phyloP scores from a whole-genome alignment of 176 grass and related monocot species.

The Coix lacrymajobi region DNA sequence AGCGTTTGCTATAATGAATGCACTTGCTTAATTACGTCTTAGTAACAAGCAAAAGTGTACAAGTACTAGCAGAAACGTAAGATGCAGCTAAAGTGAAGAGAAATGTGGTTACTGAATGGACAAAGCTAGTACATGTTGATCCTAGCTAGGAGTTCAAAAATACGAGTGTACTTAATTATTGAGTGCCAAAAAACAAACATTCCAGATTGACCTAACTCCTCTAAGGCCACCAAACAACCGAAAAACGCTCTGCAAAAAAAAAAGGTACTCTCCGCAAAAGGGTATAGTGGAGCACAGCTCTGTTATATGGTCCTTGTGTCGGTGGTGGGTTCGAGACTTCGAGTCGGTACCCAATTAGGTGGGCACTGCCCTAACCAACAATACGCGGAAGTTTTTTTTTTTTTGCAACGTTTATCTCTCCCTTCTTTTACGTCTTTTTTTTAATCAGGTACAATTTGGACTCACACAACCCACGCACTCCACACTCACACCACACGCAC shows the following conservation, averaged over 20 bases:
- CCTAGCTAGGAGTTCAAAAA: neutral
- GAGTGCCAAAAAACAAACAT: neutral
- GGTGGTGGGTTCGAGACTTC: too few species aligned
- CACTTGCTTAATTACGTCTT: neutral
- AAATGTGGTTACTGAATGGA: neutral
- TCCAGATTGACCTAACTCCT: neutral
- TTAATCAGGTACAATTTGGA: too few species aligned
- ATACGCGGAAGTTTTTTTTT: neutral
- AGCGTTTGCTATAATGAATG: neutral
- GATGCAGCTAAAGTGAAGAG: neutral
- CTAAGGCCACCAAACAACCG: neutral
- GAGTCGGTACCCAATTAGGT: neutral
- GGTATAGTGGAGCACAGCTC: neutral
- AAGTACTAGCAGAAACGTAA: neutral
- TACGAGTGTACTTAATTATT: neutral
- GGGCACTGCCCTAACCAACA: neutral
- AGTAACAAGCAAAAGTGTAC: neutral
- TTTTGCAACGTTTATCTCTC: neutral
- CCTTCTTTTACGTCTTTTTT: neutral
- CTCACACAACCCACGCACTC: too few species aligned
- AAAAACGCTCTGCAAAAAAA: neutral
- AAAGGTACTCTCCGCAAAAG: neutral
- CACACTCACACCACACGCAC: too few species aligned
- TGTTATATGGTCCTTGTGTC: constrained; percentile 16
- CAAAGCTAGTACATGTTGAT: neutral